Evolutionary conservation across 2,329 filamentous ascomycete species (phyloP).

Genomic region (Myriangium duriaei): DNA sequence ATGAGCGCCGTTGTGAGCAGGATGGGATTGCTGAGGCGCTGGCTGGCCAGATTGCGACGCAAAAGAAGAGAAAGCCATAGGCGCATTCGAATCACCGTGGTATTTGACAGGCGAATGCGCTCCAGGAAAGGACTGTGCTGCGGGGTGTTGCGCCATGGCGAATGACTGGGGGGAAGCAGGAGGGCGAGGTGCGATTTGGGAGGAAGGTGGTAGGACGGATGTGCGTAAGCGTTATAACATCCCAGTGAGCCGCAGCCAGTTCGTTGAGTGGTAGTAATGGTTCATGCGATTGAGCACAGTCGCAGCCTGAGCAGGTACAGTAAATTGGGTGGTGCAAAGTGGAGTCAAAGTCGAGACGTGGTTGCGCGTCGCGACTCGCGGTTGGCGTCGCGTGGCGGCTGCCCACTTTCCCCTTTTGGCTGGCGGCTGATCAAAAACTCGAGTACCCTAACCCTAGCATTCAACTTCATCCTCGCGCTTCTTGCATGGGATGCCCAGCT

Average conservation of each 20-base stretch:
- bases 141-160: conserved; percentile 5
- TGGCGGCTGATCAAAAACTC: no score
- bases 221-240: not conserved
- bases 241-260: not conserved
- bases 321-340: not conserved
- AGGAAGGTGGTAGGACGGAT: not conserved
- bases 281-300: not conserved
- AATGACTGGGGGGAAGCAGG: not conserved
- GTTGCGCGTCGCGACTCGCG: not conserved
- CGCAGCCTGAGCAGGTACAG: not conserved
- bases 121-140: conserved; percentile 2
- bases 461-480: no score
- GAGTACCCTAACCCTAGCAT: no score
- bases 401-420: no score
- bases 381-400: no score
- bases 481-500: no score
- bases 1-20: conserved; percentile 8
- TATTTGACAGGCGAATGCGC: conserved; percentile 6
- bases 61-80: conserved; percentile 7
- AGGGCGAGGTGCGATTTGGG: not conserved
- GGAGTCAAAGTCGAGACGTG: not conserved
- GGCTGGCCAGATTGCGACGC: not conserved
- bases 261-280: not conserved
- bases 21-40: conserved; percentile 2
- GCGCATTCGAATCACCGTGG: conserved; percentile 5